These are phyloP conservation scores for Neurospora sp. DNA, from an alignment of 2,329 filamentous ascomycete genomes.

Conservation along the genomic window DNA sequence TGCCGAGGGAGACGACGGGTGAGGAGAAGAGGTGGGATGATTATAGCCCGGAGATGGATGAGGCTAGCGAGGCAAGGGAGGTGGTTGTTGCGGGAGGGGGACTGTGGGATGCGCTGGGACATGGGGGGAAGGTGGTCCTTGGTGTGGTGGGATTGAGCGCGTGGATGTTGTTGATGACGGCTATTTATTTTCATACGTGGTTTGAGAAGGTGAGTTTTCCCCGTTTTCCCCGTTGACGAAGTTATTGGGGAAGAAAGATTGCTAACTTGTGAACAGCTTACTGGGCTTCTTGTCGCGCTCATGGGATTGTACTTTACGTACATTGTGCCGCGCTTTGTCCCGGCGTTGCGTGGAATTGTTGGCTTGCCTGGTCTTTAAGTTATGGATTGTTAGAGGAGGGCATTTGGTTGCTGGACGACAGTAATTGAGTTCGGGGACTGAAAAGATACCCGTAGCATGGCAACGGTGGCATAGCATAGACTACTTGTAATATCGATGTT, in stretches of 20 bases:
- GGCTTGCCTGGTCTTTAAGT: slow-evolving; percentile 41
- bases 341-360: slow-evolving; percentile 32
- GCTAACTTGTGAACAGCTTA: slow-evolving; percentile 38
- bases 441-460: background rate
- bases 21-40: slow-evolving; percentile 15
- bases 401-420: background rate
- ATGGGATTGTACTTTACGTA: slow-evolving; percentile 40
- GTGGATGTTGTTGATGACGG: slow-evolving; percentile 99
- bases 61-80: slow-evolving; percentile 18
- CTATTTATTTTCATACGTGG: slow-evolving; percentile 98
- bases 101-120: slow-evolving; percentile 35
- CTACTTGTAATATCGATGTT: background rate
- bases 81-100: slow-evolving; percentile 12
- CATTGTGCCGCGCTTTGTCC: slow-evolving; percentile 40
- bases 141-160: slow-evolving; percentile 60
- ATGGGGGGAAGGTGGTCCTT: slow-evolving; percentile 46
- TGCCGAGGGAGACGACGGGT: slow-evolving; percentile 26
- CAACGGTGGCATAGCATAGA: background rate
- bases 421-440: background rate
- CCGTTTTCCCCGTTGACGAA: slow-evolving; percentile 14
- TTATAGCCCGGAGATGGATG: slow-evolving; percentile 4
- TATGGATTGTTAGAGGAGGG: background rate
- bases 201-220: slow-evolving; percentile 68
- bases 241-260: background rate
- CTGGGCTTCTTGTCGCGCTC: slow-evolving; percentile 40